A percentile compares a stretch with the other conserved stretches of the same genome.
phyloP scores from a whole-genome alignment of 2,329 filamentous ascomycete species.

The Zymoseptoria pseudotritici region DNA sequence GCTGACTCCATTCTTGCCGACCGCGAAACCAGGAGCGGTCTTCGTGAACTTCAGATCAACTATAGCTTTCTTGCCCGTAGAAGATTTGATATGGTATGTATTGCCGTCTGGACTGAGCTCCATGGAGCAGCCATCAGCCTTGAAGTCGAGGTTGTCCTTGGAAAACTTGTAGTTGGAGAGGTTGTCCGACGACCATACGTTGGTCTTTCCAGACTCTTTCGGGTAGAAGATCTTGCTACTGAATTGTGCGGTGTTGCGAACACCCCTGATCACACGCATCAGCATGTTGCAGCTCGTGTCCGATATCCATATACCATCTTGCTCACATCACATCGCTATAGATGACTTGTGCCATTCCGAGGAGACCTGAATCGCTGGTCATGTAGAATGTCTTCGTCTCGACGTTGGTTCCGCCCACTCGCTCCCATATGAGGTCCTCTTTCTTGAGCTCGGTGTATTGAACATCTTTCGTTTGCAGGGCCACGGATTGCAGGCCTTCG shows the following conservation, averaged over 20 bases:
- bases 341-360: conserved; percentile 82
- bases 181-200: conserved; percentile 76
- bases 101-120: conserved; percentile 80
- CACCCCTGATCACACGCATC: conserved; percentile 52
- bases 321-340: conserved; percentile 91
- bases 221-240: conserved; percentile 85
- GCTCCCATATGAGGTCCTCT: conserved; percentile 75
- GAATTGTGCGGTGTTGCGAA: conserved; percentile 88
- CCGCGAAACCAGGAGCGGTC: conserved; percentile 71
- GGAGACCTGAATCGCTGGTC: conserved; percentile 65
- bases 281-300: conserved; percentile 24
- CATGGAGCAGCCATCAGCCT: conserved; percentile 75
- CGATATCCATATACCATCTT: neutral
- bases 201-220: conserved; percentile 60
- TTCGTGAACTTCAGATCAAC: conserved; percentile 80
- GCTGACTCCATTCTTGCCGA: conserved; percentile 74
- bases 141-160: conserved; percentile 74
- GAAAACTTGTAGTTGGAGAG: conserved; percentile 76
- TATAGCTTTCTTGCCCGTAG: conserved; percentile 69
- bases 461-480: conserved; percentile 67
- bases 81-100: conserved; percentile 82
- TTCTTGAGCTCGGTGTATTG: conserved; percentile 74
- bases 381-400: conserved; percentile 96
- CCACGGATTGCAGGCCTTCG: conserved; percentile 76
- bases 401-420: conserved; percentile 75